Percentiles rank a stretch among this genome's conserved stretches.
Evolutionary conservation across 164 flowering plant species (phyloP).

Genomic region (Piper betle): DNA sequence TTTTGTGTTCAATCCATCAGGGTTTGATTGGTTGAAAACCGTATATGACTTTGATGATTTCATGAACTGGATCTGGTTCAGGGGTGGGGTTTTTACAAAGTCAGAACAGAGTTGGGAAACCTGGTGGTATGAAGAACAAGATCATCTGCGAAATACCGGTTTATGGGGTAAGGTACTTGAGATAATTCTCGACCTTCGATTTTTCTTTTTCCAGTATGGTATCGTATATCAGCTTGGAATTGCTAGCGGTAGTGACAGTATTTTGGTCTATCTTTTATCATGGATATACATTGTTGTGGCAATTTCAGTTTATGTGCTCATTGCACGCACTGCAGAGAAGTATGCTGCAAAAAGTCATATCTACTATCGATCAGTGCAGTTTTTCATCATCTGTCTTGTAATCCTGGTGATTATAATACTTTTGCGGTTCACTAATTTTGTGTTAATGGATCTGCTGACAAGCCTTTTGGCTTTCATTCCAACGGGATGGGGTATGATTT

Average conservation of each 20-base stretch:
- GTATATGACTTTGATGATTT: no score
- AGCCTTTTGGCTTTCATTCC: slow-evolving; percentile 80
- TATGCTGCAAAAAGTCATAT: slow-evolving; percentile 67
- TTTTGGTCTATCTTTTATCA: slow-evolving; percentile 70
- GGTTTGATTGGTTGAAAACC: no score
- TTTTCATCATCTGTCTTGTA: slow-evolving; percentile 31
- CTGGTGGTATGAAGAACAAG: no score
- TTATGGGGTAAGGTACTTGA: slow-evolving; percentile 86
- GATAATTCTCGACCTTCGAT: slow-evolving; percentile 76
- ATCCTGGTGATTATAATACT: slow-evolving; percentile 44
- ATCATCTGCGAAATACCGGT: no score
- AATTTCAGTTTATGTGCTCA: slow-evolving; percentile 39
- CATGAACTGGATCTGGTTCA: no score
- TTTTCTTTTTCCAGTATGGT: slow-evolving; percentile 92
- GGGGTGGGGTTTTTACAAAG: no score
- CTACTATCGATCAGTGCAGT: slow-evolving; percentile 66
- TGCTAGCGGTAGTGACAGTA: slow-evolving; percentile 33
- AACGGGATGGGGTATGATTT: slow-evolving; percentile 87
- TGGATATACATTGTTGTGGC: slow-evolving; percentile 59
- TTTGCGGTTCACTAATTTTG: slow-evolving; percentile 42
- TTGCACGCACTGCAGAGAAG: slow-evolving; percentile 62
- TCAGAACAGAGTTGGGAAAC: no score
- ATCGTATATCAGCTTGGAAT: slow-evolving; percentile 68
- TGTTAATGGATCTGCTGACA: slow-evolving; percentile 41
- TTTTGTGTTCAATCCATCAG: no score